Evolutionary conservation across 1,139 yeast species (phyloP), one percentile per base, ranked within the genome.

Genomic region (Pneumocystis murina): DNA sequence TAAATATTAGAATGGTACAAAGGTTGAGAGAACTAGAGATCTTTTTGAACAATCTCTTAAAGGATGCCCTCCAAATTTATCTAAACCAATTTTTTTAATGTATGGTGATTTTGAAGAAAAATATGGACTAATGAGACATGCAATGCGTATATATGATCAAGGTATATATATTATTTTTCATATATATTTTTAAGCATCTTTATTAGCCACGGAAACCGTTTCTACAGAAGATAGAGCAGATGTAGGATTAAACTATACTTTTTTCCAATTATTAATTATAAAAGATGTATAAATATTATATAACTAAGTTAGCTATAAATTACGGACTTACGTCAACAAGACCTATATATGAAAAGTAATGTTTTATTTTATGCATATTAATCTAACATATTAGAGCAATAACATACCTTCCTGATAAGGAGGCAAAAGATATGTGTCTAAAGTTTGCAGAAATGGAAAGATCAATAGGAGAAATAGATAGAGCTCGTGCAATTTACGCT

Each of bases 91-190:
- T 1, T 80, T 78, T 66, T 67, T 84, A 0, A 70, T 83, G 59
- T 87, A 86, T 71, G 82, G 86, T 1, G 76, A 83, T 59, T 82
- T 83, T 69, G 96, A 89, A 70, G 80, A 79, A 66, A 75, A 74
- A 7, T 72, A 76, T 41, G 84, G 85, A 0, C 74, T 81, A 14
- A 69, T 75, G 10, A 70, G 77, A 36, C 76, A 76, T 64, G 75
- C 83, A 20, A 72, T 82, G 65, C 75, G 74, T 63, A 73, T 82
- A 0, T 73, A 82, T 64, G 72, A 73, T 30, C 71, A 77, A 7
- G 84, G 82, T 1, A 71, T 78, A 35, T 71, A 74, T 3, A 67
- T 12, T 20, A 8, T 48, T 48, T 10, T 48, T 48, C 24, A 12
- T 0, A 3, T 3, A n/a, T 48, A n/a, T 48, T 48, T 16, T n/a